Evolutionary conservation across 192 early-diverging fungal genomes (phyloP).

Genomic region (Geranomyces michiganensis): DNA sequence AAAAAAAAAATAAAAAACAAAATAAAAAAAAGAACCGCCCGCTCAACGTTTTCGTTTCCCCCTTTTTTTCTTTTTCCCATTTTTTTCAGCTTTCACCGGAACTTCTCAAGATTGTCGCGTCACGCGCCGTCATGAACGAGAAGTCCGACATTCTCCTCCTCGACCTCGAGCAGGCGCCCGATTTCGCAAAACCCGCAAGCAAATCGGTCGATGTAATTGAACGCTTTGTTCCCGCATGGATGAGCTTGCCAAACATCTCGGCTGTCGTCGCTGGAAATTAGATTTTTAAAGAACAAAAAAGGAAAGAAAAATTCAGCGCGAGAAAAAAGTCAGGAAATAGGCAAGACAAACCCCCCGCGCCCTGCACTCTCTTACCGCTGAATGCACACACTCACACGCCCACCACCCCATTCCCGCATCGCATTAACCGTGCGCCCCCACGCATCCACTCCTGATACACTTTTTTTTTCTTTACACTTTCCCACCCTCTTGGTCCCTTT

Average conservation of each 20-base stretch:
- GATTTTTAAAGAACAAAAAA: neutral
- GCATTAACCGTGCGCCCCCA: too few relatives aligned
- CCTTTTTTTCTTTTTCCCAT: neutral
- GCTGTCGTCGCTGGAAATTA: constrained; percentile 18
- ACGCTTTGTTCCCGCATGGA: constrained; percentile 73
- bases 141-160: constrained; percentile 88
- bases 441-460: too few relatives aligned
- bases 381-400: too few relatives aligned
- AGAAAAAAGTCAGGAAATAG: too few relatives aligned
- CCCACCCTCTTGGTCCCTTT: too few relatives aligned
- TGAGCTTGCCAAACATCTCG: constrained; percentile 49
- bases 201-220: constrained; percentile 71
- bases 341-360: too few relatives aligned
- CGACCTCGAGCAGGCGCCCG: constrained; percentile 71
- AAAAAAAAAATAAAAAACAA: too few relatives aligned
- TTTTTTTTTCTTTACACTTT: too few relatives aligned
- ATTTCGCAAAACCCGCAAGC: constrained; percentile 63
- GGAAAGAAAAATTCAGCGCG: too few relatives aligned
- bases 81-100: constrained; percentile 74
- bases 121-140: constrained; percentile 81
- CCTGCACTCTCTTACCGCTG: too few relatives aligned
- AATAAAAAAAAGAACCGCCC: too few relatives aligned
- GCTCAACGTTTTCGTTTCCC: neutral
- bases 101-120: constrained; percentile 86
- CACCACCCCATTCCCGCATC: too few relatives aligned